Conservation (phyloP, 768 basidiomycete species). For the Macrolepiota dolichaula region DNA sequence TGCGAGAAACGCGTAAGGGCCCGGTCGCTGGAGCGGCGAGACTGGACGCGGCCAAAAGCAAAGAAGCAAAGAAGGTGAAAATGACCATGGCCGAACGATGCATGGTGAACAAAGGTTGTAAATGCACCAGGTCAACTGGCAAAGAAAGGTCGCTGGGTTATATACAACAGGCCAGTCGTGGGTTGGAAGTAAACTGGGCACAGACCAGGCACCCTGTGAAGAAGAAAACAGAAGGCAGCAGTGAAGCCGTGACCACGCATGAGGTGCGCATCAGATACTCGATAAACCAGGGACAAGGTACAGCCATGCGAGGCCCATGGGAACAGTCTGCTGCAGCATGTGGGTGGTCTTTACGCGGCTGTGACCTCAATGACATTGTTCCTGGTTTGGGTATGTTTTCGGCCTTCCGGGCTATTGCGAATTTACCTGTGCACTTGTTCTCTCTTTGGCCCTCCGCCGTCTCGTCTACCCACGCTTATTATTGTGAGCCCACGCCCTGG, state of each 20-base stretch:
- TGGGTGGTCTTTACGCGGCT: not conserved
- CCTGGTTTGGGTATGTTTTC: constrained; percentile 3
- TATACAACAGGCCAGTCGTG: constrained; percentile 5
- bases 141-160: constrained; percentile 9
- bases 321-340: not conserved
- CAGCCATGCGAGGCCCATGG: constrained; percentile 16
- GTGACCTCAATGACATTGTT: not conserved
- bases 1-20: constrained; percentile 28
- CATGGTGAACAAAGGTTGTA: constrained; percentile 18
- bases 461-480: not conserved
- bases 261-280: constrained; percentile 10
- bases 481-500: not conserved
- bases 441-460: not conserved
- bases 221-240: constrained; percentile 3
- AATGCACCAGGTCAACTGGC: constrained; percentile 7
- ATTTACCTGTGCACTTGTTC: not conserved
- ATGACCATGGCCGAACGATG: constrained; percentile 26
- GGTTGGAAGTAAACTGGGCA: not conserved
- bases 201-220: not conserved
- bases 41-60: constrained; percentile 24
- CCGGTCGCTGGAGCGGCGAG: constrained; percentile 26
- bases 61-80: constrained; percentile 27
- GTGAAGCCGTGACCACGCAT: constrained; percentile 4
- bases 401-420: not conserved
- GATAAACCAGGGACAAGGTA: constrained; percentile 21